A percentile compares a stretch with the other conserved stretches of the same genome.
These are phyloP conservation scores for Sporisorium reilianum DNA, from an alignment of 1,284 basidiomycete genomes.

Conservation along the genomic window DNA sequence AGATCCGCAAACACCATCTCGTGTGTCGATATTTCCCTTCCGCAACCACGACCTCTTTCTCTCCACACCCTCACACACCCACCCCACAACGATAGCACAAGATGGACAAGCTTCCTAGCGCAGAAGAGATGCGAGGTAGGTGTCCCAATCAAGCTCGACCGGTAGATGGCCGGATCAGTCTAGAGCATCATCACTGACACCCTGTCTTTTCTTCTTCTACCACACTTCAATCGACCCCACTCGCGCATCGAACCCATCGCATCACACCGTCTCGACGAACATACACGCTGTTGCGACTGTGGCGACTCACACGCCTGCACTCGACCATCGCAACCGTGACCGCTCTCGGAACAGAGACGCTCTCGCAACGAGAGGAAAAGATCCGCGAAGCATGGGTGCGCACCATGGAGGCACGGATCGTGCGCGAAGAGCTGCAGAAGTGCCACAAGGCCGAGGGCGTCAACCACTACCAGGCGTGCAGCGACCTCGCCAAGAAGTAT, in stretches of 20 bases:
- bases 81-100: slow-evolving; percentile 8
- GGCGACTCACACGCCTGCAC: background rate
- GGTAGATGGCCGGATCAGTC: background rate
- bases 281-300: background rate
- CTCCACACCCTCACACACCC: background rate
- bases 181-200: background rate
- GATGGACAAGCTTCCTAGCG: slow-evolving; percentile 53
- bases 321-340: background rate
- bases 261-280: background rate
- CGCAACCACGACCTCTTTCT: background rate
- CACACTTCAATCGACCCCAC: background rate
- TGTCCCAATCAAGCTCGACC: too few relatives aligned
- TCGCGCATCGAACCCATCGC: background rate
- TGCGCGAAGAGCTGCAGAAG: slow-evolving; percentile 88
- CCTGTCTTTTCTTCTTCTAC: background rate
- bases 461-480: slow-evolving; percentile 76
- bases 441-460: slow-evolving; percentile 93
- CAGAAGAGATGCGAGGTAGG: slow-evolving; percentile 55
- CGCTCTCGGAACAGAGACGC: slow-evolving; percentile 22
- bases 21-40: background rate
- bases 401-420: slow-evolving; percentile 91
- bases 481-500: slow-evolving; percentile 87
- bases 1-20: slow-evolving; percentile 6
- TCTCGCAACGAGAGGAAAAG: slow-evolving; percentile 77
- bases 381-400: slow-evolving; percentile 94